Evolutionary conservation across 768 basidiomycete species (phyloP), one percentile per base, ranked within the genome.

Genomic region (Leccinellum rugosiceps): DNA sequence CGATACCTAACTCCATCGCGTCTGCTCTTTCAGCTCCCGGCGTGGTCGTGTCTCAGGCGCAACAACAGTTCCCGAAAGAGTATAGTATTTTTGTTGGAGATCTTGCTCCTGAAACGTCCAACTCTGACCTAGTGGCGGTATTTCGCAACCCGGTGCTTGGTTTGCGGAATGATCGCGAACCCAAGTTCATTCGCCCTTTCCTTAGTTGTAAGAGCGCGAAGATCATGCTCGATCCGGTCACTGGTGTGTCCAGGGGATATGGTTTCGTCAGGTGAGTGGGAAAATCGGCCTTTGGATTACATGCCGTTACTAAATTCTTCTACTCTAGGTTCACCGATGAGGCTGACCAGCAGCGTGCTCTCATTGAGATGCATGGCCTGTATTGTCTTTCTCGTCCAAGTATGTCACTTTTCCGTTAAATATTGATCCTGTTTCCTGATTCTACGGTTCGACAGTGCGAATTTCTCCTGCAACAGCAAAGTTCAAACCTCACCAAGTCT

Each of bases 31-130:
- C 71, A 4, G 59, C 76, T 53, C 67, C 74, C 38, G 57, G 63
- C 21, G 55, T 57, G 11, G 56, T 62, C 55, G 60, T 68, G 14
- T 65, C 75, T 13, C 68, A 67, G 15, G 51, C 73, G 8, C 76
- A 77, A 54, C 82, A 83, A 55, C 86, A 85, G 68, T 88, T 82
- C 61, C 83, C 84, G 34, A 92, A 87, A 71, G 94, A 96, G 74
- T 95, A 89, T 69, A 92, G 90, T 72, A 92, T 97, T 54, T 97
- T 97, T 65, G 94, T 96, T 3, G 94, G 94, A 45, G 94, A 97
- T 73, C 81, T 97, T 45, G 92, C 92, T 3, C 89, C 93, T 10
- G 93, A 94, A 74, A 92, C 92, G 6, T 92, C 91, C 63, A 94
- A 96, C 74, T 90, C 90, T n/a, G 94, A 97, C 71, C 77, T 96